Evolutionary conservation across 2,329 filamentous ascomycete species (phyloP), one percentile per base, ranked within the genome.

Genomic region (Xylaria sp.): DNA sequence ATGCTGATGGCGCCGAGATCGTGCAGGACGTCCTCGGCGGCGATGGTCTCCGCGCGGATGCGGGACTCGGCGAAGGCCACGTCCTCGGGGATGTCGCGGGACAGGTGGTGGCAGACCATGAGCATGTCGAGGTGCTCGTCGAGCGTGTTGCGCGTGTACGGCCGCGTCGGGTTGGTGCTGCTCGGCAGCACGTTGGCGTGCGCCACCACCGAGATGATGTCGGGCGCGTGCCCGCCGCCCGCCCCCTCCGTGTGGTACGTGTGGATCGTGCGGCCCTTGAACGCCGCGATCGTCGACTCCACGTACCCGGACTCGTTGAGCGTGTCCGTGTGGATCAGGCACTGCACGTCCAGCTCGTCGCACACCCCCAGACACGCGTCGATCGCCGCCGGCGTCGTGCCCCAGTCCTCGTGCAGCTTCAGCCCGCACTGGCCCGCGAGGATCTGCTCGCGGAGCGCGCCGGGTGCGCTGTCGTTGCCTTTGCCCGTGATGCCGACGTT

Each of bases 71-170:
- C 94, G 72, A 98, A 98, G 1, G 93, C 93, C 13, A 98, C 90
- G 74, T 98, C 94, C 79, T 98, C 94, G 60, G 93, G 92, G 62
- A 97, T 97, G 77, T 97, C 89, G 76, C 91, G 92, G 54, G 89
- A 93, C 9, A 98, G 81, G 73, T 98, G 94, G 76, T 98, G 94
- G 81, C 94, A 98, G 37, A 97, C 92, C 94, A 97, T 97, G 47
- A 97, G 81, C 94, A 98, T 98, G 79, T 98, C 94, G 13, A 97
- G 85, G 78, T 98, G 94, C 77, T 98, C 94, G 73, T 97, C 94
- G 0, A 98, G 85, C 0, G 94, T 98, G 80, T 98, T 97, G 67
- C 84, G 83, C 1, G 94, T 98, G 77, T 88, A 97, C 0, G 94
- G 94, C 2, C 93, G 84, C 1, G 94, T 98, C 0, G 94, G 94